phyloP scores from a whole-genome alignment of 176 grass and related monocot species.

The Puya raimondii region DNA sequence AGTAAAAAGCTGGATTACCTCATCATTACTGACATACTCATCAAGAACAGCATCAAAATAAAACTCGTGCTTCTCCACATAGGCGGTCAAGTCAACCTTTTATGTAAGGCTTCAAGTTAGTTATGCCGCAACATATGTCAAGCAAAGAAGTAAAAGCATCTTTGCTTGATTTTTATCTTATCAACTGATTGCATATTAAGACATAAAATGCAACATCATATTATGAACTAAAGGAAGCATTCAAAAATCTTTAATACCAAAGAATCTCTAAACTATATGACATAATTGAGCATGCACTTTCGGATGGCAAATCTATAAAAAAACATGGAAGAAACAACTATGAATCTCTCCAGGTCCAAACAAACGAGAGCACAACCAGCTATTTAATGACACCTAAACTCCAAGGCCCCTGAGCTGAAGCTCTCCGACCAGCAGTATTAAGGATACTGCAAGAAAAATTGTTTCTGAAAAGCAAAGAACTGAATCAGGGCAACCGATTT shows the following conservation, averaged over 20 bases:
- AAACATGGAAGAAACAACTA: too few relatives aligned
- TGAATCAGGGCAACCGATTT: too few relatives aligned
- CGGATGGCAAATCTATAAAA: too few relatives aligned
- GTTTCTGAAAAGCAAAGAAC: too few relatives aligned
- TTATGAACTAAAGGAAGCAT: not conserved
- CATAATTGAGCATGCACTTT: too few relatives aligned
- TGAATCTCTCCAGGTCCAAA: too few relatives aligned
- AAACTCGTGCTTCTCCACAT: constrained; percentile 92
- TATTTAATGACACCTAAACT: too few relatives aligned
- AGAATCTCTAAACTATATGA: not conserved
- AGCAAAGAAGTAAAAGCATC: not conserved
- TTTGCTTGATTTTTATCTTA: not conserved
- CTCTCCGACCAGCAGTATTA: too few relatives aligned
- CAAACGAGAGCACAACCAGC: too few relatives aligned
- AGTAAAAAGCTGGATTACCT: constrained; percentile 34
- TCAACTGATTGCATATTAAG: not conserved
- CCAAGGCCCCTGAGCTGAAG: too few relatives aligned
- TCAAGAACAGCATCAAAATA: constrained; percentile 96
- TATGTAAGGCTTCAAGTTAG: constrained; percentile 30
- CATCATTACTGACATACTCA: constrained; percentile 86
- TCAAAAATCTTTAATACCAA: not conserved
- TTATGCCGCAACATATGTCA: not conserved
- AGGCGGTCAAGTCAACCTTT: constrained; percentile 97
- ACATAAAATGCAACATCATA: not conserved
- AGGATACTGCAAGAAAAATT: too few relatives aligned